Percentiles rank a stretch among this genome's conserved stretches.
phyloP scores from a whole-genome alignment of 2,329 filamentous ascomycete genomes.

The Beauveria sp. region DNA sequence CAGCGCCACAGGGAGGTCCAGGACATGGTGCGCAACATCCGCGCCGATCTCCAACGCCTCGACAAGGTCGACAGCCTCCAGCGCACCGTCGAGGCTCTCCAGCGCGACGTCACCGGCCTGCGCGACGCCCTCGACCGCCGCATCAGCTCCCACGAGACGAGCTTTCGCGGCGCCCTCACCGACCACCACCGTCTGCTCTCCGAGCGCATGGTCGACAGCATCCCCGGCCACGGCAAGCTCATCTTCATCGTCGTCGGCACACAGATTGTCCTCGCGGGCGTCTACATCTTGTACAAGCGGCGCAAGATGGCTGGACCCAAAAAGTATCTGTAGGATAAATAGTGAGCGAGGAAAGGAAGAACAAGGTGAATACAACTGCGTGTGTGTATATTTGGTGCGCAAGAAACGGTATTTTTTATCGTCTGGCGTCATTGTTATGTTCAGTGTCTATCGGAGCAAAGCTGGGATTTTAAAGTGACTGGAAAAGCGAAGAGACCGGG shows the following conservation, averaged over 20 bases:
- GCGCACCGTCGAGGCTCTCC: constrained; percentile 35
- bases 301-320: constrained; percentile 71
- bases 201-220: constrained; percentile 38
- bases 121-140: constrained; percentile 45
- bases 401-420: not conserved
- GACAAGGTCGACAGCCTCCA: constrained; percentile 38
- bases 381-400: not conserved
- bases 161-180: constrained; percentile 43
- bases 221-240: constrained; percentile 44
- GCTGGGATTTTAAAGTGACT: not conserved
- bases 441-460: not conserved
- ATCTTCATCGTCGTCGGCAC: constrained; percentile 67
- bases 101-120: constrained; percentile 49
- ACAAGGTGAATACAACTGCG: not conserved
- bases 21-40: constrained; percentile 39
- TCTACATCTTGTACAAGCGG: constrained; percentile 74
- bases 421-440: not conserved
- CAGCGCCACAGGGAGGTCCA: constrained; percentile 49
- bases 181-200: constrained; percentile 43
- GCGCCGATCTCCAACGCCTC: constrained; percentile 35
- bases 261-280: constrained; percentile 61
- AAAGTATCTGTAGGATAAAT: constrained; percentile 65
- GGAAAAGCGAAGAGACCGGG: not conserved
- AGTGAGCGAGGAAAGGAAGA: not conserved
- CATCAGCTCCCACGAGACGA: constrained; percentile 42